Conservation (phyloP, 345 rosid species). For the Nephelium lappaceum region DNA sequence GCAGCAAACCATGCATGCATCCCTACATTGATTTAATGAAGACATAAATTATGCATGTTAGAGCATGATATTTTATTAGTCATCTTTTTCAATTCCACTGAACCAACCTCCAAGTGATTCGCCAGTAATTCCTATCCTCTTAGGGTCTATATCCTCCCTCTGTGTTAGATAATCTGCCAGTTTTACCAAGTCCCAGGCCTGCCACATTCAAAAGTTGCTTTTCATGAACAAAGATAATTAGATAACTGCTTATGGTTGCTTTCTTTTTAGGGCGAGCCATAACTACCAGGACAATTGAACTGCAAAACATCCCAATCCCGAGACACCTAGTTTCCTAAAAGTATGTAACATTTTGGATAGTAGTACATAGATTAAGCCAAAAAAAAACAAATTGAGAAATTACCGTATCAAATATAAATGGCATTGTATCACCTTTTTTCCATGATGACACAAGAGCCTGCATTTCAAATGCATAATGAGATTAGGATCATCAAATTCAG, state of each 20-base stretch:
- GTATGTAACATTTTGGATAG: not conserved
- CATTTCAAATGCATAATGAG: constrained; percentile 24
- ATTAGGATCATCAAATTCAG: constrained; percentile 12
- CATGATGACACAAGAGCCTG: constrained; percentile 93
- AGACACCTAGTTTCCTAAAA: not conserved
- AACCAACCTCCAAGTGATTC: constrained; percentile 90
- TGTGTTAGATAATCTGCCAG: constrained; percentile 77
- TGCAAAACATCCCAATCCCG: not conserved
- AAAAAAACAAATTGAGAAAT: constrained; percentile 14
- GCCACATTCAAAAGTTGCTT: constrained; percentile 20
- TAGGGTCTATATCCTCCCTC: constrained; percentile 77
- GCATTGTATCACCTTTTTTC: constrained; percentile 85
- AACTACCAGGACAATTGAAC: constrained; percentile 4
- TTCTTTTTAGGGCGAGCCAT: constrained; percentile 13
- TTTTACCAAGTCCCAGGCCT: constrained; percentile 93
- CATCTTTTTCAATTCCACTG: constrained; percentile 9
- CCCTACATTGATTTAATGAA: constrained; percentile 47
- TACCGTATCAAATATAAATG: constrained; percentile 88
- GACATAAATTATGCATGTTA: constrained; percentile 14
- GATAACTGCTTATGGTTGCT: not conserved
- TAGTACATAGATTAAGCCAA: not conserved
- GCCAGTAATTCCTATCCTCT: constrained; percentile 88
- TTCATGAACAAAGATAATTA: constrained; percentile 15
- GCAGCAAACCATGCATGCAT: constrained; percentile 99
- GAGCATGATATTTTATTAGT: constrained; percentile 10